These are phyloP conservation scores for Leishmania amazonensis DNA, from an alignment of 208 protist species.

Conservation along the genomic window DNA sequence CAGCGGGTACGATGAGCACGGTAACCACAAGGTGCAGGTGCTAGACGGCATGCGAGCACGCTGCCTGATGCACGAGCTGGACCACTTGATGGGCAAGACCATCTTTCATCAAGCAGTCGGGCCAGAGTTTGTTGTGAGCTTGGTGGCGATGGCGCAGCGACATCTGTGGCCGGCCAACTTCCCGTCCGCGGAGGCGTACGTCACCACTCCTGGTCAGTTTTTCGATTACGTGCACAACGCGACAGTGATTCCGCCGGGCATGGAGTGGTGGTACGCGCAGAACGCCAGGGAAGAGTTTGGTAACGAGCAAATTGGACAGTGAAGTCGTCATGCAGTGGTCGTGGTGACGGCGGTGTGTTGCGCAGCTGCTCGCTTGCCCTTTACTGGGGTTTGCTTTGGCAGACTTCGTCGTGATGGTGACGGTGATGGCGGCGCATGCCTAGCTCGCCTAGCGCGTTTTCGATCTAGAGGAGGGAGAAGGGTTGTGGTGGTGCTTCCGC, in stretches of 20 bases:
- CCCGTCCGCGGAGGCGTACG: conserved; percentile 84
- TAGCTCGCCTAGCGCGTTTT: neutral
- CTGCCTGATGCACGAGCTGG: conserved; percentile 90
- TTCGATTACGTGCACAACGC: conserved; percentile 89
- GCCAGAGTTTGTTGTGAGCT: conserved; percentile 85
- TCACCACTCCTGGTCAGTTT: conserved; percentile 73
- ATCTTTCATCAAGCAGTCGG: conserved; percentile 79
- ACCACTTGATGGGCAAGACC: conserved; percentile 83
- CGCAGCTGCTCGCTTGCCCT: neutral
- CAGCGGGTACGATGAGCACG: conserved; percentile 66
- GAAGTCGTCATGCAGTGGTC: neutral
- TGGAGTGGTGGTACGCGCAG: conserved; percentile 84
- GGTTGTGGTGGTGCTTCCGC: neutral
- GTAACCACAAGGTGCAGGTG: conserved; percentile 77
- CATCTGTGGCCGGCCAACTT: conserved; percentile 87
- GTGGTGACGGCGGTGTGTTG: neutral
- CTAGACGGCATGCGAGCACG: conserved; percentile 85
- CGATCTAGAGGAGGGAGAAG: too few relatives aligned
- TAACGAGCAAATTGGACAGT: conserved; percentile 42
- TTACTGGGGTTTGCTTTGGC: too few relatives aligned
- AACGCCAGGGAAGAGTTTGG: conserved; percentile 55
- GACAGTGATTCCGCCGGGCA: conserved; percentile 65
- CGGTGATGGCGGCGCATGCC: neutral
- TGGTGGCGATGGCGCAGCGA: conserved; percentile 71
- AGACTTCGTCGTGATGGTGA: neutral